A percentile compares a stretch with the other conserved stretches of the same genome.
These are phyloP conservation scores for Pythium aristosporum DNA, from an alignment of 352 stramenopile species.

Conservation along the genomic window DNA sequence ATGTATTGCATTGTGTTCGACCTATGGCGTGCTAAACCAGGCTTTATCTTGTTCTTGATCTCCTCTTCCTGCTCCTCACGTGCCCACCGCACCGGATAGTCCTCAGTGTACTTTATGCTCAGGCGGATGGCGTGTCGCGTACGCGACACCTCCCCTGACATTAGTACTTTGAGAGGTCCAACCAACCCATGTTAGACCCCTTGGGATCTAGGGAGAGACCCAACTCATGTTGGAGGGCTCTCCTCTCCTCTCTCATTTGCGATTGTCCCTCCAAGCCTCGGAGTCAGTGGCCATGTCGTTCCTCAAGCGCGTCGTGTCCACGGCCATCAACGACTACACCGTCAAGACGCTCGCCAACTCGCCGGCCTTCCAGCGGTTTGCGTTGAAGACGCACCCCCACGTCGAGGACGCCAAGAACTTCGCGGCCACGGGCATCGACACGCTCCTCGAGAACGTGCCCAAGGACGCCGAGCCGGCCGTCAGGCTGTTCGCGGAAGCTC, in stretches of 20 bases:
- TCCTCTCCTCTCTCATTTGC: neutral
- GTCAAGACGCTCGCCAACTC: slow-evolving; percentile 84
- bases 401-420: slow-evolving; percentile 82
- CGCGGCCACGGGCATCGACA: slow-evolving; percentile 44
- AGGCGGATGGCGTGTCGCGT: too few species aligned
- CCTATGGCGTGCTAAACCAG: too few species aligned
- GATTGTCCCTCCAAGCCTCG: neutral
- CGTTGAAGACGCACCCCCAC: slow-evolving; percentile 82
- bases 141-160: too few species aligned
- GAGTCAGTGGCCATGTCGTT: slow-evolving; percentile 42
- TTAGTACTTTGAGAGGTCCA: too few species aligned
- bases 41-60: too few species aligned
- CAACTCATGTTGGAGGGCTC: too few species aligned
- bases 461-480: slow-evolving; percentile 60
- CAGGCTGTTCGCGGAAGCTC: slow-evolving; percentile 44
- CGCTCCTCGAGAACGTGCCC: slow-evolving; percentile 49
- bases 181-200: too few species aligned
- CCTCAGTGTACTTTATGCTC: too few species aligned
- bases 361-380: slow-evolving; percentile 81
- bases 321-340: slow-evolving; percentile 83
- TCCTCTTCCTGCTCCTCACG: too few species aligned
- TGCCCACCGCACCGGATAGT: too few species aligned
- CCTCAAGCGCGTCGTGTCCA: slow-evolving; percentile 77
- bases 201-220: too few species aligned
- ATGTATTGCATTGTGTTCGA: too few species aligned